Conservation (phyloP, 176 grass and related monocot genomes). For the Ananas comosus region DNA sequence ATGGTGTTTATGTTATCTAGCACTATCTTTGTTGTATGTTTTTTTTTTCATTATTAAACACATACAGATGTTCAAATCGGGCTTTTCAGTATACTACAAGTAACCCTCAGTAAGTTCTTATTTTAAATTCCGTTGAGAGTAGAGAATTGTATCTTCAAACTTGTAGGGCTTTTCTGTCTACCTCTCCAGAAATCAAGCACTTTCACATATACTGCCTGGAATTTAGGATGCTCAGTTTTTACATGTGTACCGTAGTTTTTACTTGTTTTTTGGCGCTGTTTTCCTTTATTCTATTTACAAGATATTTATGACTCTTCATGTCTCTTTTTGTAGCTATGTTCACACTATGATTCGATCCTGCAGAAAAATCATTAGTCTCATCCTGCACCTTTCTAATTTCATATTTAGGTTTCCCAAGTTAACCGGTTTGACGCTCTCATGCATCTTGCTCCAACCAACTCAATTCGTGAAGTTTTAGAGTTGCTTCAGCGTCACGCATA, state of each 20-base stretch:
- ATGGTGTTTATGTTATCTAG: neutral
- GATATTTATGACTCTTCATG: neutral
- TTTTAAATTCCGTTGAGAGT: too few relatives aligned
- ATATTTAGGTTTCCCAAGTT: constrained; percentile 42
- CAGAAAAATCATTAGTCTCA: neutral
- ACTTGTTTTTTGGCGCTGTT: too few relatives aligned
- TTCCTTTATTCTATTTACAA: neutral
- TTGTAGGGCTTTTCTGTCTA: too few relatives aligned
- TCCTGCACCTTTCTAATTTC: neutral
- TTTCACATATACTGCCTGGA: too few relatives aligned
- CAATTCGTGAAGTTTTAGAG: constrained; percentile 38
- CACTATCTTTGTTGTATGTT: neutral
- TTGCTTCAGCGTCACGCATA: constrained; percentile 38
- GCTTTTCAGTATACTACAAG: neutral
- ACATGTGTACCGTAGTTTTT: too few relatives aligned
- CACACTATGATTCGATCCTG: too few relatives aligned
- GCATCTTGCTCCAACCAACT: constrained; percentile 54
- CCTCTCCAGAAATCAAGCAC: too few relatives aligned
- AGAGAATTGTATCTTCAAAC: too few relatives aligned
- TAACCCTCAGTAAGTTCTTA: too few relatives aligned
- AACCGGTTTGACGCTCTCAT: constrained; percentile 51
- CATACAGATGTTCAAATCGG: neutral
- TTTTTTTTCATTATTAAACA: neutral
- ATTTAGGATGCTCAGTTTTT: too few relatives aligned
- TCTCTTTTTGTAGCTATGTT: too few relatives aligned